A percentile compares a stretch with the other conserved stretches of the same genome.
phyloP scores from a whole-genome alignment of 139 green algal genomes.

The Penium margaritaceum region DNA sequence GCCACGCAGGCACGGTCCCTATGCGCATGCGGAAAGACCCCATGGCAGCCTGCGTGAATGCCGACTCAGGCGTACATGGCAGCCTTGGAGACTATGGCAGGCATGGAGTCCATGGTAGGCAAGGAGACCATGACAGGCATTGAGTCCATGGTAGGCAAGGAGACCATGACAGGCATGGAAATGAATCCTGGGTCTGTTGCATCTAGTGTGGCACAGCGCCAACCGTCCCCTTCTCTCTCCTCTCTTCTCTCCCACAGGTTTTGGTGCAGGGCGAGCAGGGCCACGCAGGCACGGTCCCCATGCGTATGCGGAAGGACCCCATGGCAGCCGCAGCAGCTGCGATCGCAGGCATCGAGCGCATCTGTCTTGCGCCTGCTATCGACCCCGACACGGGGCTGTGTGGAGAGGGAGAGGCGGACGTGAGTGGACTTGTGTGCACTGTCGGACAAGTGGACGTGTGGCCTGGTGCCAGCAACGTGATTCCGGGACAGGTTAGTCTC shows the following conservation, averaged over 20 bases:
- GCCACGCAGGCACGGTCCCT: conserved; percentile 81
- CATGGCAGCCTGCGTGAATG: too few species aligned
- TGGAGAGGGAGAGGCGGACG: conserved; percentile 21
- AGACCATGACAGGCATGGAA: too few species aligned
- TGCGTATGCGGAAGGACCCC: conserved; percentile 66
- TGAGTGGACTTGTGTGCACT: conserved; percentile 75
- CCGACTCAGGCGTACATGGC: too few species aligned
- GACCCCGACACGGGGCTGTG: not conserved
- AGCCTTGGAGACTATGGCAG: conserved; percentile 63
- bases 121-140: too few species aligned
- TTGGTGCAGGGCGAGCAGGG: conserved; percentile 52
- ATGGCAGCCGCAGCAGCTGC: conserved; percentile 63
- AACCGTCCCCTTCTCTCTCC: too few species aligned
- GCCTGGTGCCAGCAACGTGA: conserved; percentile 80
- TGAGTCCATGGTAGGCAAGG: too few species aligned
- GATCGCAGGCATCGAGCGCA: conserved; percentile 60
- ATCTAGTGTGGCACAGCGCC: too few species aligned
- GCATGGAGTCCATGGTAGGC: too few species aligned
- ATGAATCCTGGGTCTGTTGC: too few species aligned
- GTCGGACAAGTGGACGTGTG: conserved; percentile 68
- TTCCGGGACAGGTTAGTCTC: conserved; percentile 60
- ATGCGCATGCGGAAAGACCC: conserved; percentile 71
- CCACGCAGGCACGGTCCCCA: conserved; percentile 83
- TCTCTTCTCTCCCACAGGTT: too few species aligned
- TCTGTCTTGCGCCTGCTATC: conserved; percentile 45